Conservation (phyloP, 2,329 filamentous ascomycete genomes). For the Beauveria brongniartii region DNA sequence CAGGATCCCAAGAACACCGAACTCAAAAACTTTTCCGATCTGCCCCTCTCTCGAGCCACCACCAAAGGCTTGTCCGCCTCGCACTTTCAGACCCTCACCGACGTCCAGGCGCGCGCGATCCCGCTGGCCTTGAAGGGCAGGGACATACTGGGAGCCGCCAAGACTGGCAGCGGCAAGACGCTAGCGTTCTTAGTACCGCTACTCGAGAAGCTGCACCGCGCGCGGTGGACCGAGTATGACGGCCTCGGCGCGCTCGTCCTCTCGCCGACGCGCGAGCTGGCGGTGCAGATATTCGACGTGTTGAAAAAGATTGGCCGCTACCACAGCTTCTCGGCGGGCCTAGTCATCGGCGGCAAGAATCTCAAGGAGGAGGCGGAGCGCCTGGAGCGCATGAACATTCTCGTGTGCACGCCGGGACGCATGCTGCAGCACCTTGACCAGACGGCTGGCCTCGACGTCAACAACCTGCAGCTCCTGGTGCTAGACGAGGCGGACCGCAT, state of each 20-base stretch:
- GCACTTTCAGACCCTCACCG: constrained; percentile 84
- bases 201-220: constrained; percentile 83
- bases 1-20: constrained; percentile 53
- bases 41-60: constrained; percentile 80
- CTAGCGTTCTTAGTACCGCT: constrained; percentile 87
- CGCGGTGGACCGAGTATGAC: constrained; percentile 83
- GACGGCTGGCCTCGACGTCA: constrained; percentile 80
- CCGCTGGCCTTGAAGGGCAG: constrained; percentile 75
- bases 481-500: constrained; percentile 95
- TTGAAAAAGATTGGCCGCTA: constrained; percentile 81
- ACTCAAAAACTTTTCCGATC: constrained; percentile 65
- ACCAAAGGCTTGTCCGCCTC: constrained; percentile 70
- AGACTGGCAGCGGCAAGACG: constrained; percentile 93
- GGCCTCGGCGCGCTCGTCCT: constrained; percentile 89
- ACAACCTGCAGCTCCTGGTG: constrained; percentile 86
- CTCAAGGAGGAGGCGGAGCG: constrained; percentile 80
- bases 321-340: constrained; percentile 83
- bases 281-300: constrained; percentile 95
- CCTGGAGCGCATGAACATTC: constrained; percentile 86
- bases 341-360: constrained; percentile 91
- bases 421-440: constrained; percentile 96
- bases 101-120: constrained; percentile 86
- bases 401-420: constrained; percentile 89
- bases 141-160: constrained; percentile 89
- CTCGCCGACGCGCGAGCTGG: constrained; percentile 87